Evolutionary conservation across 495 filamentous ascomycete species (phyloP).

Genomic region (Copromyces sp.): DNA sequence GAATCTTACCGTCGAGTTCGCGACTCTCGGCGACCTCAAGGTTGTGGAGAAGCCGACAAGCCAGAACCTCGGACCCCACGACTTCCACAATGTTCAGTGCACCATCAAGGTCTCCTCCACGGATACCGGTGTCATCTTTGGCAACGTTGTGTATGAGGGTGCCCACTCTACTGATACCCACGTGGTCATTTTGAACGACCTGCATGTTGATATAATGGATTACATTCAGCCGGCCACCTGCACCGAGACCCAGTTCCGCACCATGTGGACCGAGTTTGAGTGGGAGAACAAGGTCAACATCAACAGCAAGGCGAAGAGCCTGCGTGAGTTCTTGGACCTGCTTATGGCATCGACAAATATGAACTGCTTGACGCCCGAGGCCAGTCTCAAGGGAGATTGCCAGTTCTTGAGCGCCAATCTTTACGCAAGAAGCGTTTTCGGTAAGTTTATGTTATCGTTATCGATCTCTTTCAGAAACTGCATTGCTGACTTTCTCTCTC

Average conservation of each 20-base stretch:
- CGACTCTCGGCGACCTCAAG: slow-evolving; percentile 94
- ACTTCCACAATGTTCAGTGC: slow-evolving; percentile 95
- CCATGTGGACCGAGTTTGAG: slow-evolving; percentile 99
- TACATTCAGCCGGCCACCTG: slow-evolving; percentile 97
- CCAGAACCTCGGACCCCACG: slow-evolving; percentile 87
- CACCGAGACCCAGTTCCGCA: slow-evolving; percentile 96
- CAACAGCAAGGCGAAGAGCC: slow-evolving; percentile 86
- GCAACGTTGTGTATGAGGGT: slow-evolving; percentile 97
- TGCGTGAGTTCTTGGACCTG: slow-evolving; percentile 87
- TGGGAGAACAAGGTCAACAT: slow-evolving; percentile 99
- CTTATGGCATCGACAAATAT: slow-evolving; percentile 98
- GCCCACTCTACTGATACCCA: slow-evolving; percentile 90
- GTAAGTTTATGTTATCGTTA: slow-evolving; percentile 47
- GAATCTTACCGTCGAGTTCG: slow-evolving; percentile 95
- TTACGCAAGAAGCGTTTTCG: slow-evolving; percentile 96
- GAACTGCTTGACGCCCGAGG: slow-evolving; percentile 94
- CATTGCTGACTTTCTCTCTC: slow-evolving; percentile 12
- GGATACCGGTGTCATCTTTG: slow-evolving; percentile 98
- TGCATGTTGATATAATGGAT: slow-evolving; percentile 99
- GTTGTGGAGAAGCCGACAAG: slow-evolving; percentile 94
- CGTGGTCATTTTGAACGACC: slow-evolving; percentile 96
- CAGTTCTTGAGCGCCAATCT: slow-evolving; percentile 96
- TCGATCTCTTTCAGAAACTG: neutral
- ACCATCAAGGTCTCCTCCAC: slow-evolving; percentile 99
- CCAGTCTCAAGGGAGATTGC: slow-evolving; percentile 93